Percentiles rank a stretch among this genome's conserved stretches.
Evolutionary conservation across 78 protist species (phyloP).

Genomic region (Speleostelium caveatum): DNA sequence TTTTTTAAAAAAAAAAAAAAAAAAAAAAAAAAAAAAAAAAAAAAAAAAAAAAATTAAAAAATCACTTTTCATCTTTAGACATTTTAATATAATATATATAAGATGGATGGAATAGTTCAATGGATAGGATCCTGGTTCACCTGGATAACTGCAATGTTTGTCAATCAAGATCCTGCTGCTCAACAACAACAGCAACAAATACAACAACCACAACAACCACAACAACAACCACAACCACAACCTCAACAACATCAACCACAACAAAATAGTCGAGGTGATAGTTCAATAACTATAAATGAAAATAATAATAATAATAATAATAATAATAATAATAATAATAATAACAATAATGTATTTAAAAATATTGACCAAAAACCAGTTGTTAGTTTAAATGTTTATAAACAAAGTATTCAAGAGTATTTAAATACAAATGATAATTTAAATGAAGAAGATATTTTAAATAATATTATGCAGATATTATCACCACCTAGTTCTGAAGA

Average conservation of each 20-base stretch:
- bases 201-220: conserved; percentile 13
- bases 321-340: not conserved
- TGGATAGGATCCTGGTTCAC: conserved; percentile 6
- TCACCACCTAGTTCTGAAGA: not conserved
- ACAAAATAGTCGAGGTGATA: not conserved
- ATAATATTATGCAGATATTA: not conserved
- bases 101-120: conserved; percentile 6
- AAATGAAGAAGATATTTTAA: conserved; percentile 6
- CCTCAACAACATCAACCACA: conserved; percentile 1
- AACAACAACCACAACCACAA: conserved; percentile 20
- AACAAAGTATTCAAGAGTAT: conserved; percentile 22
- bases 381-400: conserved; percentile 43
- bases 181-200: conserved; percentile 10
- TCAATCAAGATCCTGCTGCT: not conserved
- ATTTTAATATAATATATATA: not conserved
- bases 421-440: not conserved
- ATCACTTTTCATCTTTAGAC: not conserved
- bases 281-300: not conserved
- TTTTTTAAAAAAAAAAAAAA: not conserved
- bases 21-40: not conserved
- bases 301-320: conserved; percentile 12
- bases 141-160: conserved; percentile 5
- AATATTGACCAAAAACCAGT: conserved; percentile 60
- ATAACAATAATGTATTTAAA: conserved; percentile 25
- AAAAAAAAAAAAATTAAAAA: not conserved